Evolutionary conservation across 106 monocot genomes (phyloP), one percentile per base, ranked within the genome.

Genomic region (Platanthera guangdongensis): DNA sequence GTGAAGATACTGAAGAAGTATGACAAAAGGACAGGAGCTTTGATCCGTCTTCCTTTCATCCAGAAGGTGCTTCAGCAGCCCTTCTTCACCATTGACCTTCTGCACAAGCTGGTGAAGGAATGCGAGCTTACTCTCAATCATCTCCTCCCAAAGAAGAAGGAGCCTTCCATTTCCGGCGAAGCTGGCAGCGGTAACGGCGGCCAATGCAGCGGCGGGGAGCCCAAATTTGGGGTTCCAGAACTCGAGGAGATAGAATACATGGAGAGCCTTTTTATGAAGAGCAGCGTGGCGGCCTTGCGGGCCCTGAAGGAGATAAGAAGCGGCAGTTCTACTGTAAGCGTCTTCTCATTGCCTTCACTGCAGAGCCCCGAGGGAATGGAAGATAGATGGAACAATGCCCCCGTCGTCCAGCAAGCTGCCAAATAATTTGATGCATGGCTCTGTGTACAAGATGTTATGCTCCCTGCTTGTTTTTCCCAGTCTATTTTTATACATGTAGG

Each of bases 1-100:
- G 95, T 86, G 67, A 95, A 95, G 72, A 95, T 95, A 62, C 77
- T 95, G n/a, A 95, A 95, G 80, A 95, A 95, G 80, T 95, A 95
- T 52, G 95, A 95, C 88, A 95, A 95, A 79, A 86, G 90, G 75
- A 95, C 95, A 0, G 92, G 95, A 6, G 86, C 84, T 1, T 80
- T 95, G 46, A 86, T 95, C 50, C 77, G 92, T 10, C 82, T 95
- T 14, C 92, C 95, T 52, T 92, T 95, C 84, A 90, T 92, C 68
- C 83, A 88, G 71, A 95, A 86, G 19, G 95, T 92, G 10, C 74
- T 95, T 54, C 87, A 90, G 78, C 85, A 95, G 67, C 95, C 90
- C 5, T 95, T 95, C 74, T 95, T 92, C 88, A 95, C 88, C 64
- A 95, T 88, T 8, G 88, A 95, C 49, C 79, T 95, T 9, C 78